Percentiles rank a stretch among this genome's conserved stretches.
Evolutionary conservation across 2,329 filamentous ascomycete genomes (phyloP).

Genomic region (Berkeleyomyces rouxiae): DNA sequence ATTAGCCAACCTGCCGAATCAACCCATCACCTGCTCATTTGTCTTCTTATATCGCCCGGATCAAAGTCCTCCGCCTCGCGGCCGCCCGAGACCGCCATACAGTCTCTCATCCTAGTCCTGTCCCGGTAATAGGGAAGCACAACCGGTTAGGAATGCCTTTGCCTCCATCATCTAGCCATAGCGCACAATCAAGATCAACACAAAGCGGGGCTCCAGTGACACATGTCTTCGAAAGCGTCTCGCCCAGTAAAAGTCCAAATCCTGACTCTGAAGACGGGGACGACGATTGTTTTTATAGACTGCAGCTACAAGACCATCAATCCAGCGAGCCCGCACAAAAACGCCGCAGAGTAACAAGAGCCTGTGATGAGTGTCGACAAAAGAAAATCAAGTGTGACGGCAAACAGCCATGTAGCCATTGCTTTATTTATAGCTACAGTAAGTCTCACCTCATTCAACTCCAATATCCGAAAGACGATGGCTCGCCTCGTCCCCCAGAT

Average conservation of each 20-base stretch:
- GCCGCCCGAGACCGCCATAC: neutral
- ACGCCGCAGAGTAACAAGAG: constrained; percentile 59
- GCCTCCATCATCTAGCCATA: neutral
- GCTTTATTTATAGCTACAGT: constrained; percentile 98
- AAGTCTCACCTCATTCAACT: constrained; percentile 20
- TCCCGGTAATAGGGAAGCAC: neutral
- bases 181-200: neutral
- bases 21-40: neutral
- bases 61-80: neutral
- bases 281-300: constrained; percentile 14
- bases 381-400: constrained; percentile 84
- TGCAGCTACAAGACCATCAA: constrained; percentile 19
- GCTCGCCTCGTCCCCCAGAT: neutral
- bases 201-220: neutral
- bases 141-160: neutral
- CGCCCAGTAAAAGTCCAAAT: constrained; percentile 27
- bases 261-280: constrained; percentile 28
- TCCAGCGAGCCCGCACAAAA: constrained; percentile 52
- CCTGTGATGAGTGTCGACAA: constrained; percentile 66
- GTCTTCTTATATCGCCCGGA: neutral
- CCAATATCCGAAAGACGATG: neutral
- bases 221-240: constrained; percentile 22
- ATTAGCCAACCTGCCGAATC: neutral
- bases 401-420: constrained; percentile 83
- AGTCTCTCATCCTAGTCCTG: neutral